Conservation (phyloP, 768 basidiomycete genomes). For the Cystobasidium ongulense region DNA sequence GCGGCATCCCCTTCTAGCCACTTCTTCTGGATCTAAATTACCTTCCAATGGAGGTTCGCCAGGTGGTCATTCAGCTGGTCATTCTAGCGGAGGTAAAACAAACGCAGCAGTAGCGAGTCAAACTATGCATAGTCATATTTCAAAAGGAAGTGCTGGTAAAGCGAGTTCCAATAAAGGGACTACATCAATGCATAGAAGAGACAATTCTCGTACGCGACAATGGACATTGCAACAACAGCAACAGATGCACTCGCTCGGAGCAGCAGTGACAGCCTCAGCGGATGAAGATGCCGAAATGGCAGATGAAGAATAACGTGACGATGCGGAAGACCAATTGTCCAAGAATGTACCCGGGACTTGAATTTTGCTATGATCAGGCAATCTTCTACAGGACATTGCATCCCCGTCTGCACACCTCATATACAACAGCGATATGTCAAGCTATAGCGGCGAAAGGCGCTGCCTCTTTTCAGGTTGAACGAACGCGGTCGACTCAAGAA, state of each 20-base stretch:
- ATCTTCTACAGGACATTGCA: too few species aligned
- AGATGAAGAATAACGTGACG: neutral
- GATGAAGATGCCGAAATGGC: conserved; percentile 14
- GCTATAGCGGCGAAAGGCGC: too few species aligned
- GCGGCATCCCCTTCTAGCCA: neutral
- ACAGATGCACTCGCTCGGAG: neutral
- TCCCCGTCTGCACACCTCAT: too few species aligned
- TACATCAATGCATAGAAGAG: neutral
- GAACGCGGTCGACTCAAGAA: too few species aligned
- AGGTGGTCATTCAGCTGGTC: neutral
- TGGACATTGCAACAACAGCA: conserved; percentile 20
- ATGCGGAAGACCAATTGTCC: too few species aligned
- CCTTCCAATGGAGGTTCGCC: neutral
- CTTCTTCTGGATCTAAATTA: neutral
- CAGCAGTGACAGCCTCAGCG: neutral
- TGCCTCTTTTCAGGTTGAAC: too few species aligned
- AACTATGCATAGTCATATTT: neutral
- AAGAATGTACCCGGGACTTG: too few species aligned
- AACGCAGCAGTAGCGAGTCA: neutral
- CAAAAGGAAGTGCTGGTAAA: neutral
- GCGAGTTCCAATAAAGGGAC: neutral
- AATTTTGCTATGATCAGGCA: too few species aligned
- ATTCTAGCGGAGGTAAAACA: neutral
- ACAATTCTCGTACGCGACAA: conserved; percentile 11
- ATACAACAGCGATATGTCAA: too few species aligned